A percentile compares a stretch with the other conserved stretches of the same genome.
Evolutionary conservation across 441 rosid species (phyloP).

Genomic region (Breynia disticha): DNA sequence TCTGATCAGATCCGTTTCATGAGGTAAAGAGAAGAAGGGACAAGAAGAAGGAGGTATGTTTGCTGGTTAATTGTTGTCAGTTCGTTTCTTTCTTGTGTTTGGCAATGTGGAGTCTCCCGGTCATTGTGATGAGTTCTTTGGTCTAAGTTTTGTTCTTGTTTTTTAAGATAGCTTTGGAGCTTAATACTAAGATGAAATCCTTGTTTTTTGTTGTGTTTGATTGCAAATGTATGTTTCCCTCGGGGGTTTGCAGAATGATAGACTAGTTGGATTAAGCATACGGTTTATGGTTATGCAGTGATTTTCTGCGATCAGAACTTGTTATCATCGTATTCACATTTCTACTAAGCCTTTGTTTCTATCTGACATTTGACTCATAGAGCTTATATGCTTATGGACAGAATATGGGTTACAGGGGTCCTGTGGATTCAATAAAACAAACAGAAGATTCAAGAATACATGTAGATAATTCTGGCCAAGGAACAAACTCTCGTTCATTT

Average conservation of each 20-base stretch:
- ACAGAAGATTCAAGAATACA: slow-evolving; percentile 41
- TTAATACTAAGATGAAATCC: no score
- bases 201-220: no score
- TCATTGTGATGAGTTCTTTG: no score
- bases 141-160: no score
- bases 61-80: no score
- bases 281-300: not conserved
- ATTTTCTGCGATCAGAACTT: no score
- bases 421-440: slow-evolving; percentile 32
- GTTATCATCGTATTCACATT: not conserved
- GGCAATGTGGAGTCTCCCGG: no score
- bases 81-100: no score
- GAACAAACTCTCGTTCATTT: slow-evolving; percentile 25
- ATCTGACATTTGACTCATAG: slow-evolving; percentile 16
- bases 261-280: not conserved
- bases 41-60: slow-evolving; percentile 78
- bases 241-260: not conserved
- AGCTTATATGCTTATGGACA: slow-evolving; percentile 30
- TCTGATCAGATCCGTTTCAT: slow-evolving; percentile 64
- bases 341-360: slow-evolving; percentile 5
- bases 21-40: slow-evolving; percentile 76
- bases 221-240: not conserved
- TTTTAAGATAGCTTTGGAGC: no score
- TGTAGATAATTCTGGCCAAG: slow-evolving; percentile 35
- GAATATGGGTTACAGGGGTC: slow-evolving; percentile 33